Base-by-base conservation (phyloP, 192 early-diverging fungal species). In the Umbelopsis isabellina region DNA sequence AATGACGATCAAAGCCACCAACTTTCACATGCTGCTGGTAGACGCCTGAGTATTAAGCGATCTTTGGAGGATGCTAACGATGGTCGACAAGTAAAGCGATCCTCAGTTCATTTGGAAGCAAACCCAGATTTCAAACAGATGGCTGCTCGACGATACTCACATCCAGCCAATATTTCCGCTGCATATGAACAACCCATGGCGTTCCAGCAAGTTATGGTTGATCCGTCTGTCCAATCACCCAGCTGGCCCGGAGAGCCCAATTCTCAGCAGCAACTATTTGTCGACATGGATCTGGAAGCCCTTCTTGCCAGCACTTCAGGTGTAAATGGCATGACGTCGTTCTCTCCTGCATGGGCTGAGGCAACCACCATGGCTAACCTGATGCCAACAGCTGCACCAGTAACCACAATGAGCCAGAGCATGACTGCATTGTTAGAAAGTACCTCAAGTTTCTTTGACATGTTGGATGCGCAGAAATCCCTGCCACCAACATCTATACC, bases 91-190 rank as follows among this genome's bases (percentile, higher is more conserved):
- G 2, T 7, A 7, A 61, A 61, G 12, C 55, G 55, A 16, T 61
- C 55, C 6, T 61, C 55, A 15, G 55, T 61, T 37, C 55, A 61
- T 61, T 61, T 61, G 55, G 55, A 61, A 61, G 27, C 55, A 15
- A 61, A 61, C 16, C 55, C 55, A 4, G 55, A 61, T 11, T 61
- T 61, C 30, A 61, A 61, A 30, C 55, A 61, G 33, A 61, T 61
- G 55, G 55, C 55, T 16, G 55, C 55, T 16, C 55, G 55, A 35
- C 55, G 55, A 0, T 33, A 35, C 33, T 61, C 55, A 2, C 55
- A 61, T 4, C 55, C 55, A 3, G 11, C 25, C 2, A 35, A 13
- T 25, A 8, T 49, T 49, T 49, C 30, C 23, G 12, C 27, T 61
- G 27, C 55, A 33, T 61, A 35, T 2, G 23, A 61, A 1, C 55